These are phyloP conservation scores for Articulospora tetracladia DNA, from an alignment of 495 filamentous ascomycete genomes.

Conservation along the genomic window DNA sequence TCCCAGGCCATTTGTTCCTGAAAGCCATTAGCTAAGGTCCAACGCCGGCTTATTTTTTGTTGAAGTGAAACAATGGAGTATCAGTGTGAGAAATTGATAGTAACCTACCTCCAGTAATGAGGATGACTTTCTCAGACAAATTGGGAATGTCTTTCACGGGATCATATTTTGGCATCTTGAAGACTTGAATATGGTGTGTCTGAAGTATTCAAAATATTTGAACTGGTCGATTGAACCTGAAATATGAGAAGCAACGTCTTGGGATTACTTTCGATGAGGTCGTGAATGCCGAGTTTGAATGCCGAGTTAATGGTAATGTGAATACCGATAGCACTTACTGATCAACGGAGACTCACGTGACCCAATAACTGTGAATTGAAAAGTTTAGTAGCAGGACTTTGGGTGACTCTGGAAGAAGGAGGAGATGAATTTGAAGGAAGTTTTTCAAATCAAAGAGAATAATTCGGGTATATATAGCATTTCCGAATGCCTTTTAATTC, in stretches of 20 bases:
- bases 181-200: background rate
- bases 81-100: background rate
- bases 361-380: too few species aligned
- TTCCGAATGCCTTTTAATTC: background rate
- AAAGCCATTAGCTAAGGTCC: background rate
- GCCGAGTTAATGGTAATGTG: too few species aligned
- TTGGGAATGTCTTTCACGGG: constrained; percentile 55
- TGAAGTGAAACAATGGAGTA: background rate
- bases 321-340: too few species aligned
- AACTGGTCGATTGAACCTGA: too few species aligned
- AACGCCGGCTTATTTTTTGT: background rate
- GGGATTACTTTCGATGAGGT: too few species aligned
- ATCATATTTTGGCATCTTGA: constrained; percentile 31
- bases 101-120: constrained; percentile 61
- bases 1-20: constrained; percentile 65
- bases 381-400: too few species aligned
- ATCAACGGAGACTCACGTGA: too few species aligned
- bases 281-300: too few species aligned
- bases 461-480: background rate
- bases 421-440: too few species aligned
- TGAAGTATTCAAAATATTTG: too few species aligned
- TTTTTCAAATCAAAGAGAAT: too few species aligned
- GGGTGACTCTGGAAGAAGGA: background rate
- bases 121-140: constrained; percentile 52
- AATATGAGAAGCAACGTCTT: too few species aligned